Conservation (phyloP, 192 early-diverging fungal species). For the Spizellomyces sp. region DNA sequence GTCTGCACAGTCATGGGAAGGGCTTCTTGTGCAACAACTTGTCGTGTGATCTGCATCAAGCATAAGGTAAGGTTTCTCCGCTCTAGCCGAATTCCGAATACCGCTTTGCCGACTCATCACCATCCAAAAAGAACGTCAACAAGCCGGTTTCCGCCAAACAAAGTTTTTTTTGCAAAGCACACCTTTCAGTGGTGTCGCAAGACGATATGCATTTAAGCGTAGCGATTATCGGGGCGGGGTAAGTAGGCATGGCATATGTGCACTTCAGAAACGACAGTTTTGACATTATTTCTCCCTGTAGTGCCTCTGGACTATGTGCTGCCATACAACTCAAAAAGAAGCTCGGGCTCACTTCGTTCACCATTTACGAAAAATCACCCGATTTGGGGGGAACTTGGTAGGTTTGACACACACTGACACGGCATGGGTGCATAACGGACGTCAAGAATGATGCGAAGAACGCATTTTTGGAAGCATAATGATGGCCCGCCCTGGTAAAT, state of each 20-base stretch:
- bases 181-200: no score
- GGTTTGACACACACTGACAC: background rate
- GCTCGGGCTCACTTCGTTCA: slow-evolving; percentile 38
- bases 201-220: background rate
- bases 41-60: no score
- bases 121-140: no score
- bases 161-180: no score
- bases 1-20: no score
- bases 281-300: background rate
- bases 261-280: background rate
- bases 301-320: slow-evolving; percentile 45
- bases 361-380: slow-evolving; percentile 47
- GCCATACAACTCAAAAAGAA: slow-evolving; percentile 51
- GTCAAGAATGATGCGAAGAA: background rate
- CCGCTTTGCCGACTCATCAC: no score
- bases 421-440: background rate
- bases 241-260: background rate
- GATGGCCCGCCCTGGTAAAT: background rate
- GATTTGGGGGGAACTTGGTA: slow-evolving; percentile 61
- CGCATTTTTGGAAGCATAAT: no score
- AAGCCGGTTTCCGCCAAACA: no score
- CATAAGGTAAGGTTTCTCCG: no score
- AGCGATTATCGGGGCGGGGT: slow-evolving; percentile 24
- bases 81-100: no score
- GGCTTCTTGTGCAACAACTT: no score